Conservation (phyloP, 129 eudicot genomes). For the Saposhnikovia divaricata region DNA sequence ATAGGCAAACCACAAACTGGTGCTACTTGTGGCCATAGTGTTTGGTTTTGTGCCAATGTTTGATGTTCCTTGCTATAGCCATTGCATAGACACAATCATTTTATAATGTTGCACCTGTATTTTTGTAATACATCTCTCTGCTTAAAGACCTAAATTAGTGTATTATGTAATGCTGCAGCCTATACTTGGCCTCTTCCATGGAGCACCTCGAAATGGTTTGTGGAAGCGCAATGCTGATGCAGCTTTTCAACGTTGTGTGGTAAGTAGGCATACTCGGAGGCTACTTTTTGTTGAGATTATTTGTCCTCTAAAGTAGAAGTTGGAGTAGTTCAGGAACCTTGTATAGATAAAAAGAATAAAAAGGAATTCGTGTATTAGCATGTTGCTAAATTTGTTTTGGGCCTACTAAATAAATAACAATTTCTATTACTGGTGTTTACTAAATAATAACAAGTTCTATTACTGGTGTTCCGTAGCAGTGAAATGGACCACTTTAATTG, state of each 20-base stretch:
- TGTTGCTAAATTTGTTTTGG: not conserved
- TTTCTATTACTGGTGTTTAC: not conserved
- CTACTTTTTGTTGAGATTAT: not conserved
- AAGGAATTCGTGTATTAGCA: not conserved
- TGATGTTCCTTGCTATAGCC: not conserved
- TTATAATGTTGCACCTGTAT: not conserved
- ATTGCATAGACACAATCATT: not conserved
- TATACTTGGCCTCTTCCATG: slow-evolving; percentile 70
- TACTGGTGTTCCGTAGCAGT: not conserved
- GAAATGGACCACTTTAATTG: not conserved
- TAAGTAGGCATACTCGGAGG: slow-evolving; percentile 3
- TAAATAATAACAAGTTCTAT: not conserved
- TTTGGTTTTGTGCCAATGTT: not conserved
- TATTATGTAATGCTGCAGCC: slow-evolving; percentile 46
- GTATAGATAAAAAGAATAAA: not conserved
- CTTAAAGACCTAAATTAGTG: not conserved
- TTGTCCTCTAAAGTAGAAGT: not conserved
- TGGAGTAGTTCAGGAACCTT: not conserved
- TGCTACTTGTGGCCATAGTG: not conserved
- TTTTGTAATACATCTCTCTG: not conserved
- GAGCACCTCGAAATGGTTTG: slow-evolving; percentile 61
- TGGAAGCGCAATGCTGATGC: slow-evolving; percentile 93
- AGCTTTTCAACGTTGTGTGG: slow-evolving; percentile 69
- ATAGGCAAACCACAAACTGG: not conserved
- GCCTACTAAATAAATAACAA: not conserved